These are phyloP conservation scores for Candida neerlandica DNA, from an alignment of 1,139 yeast species.

Conservation along the genomic window DNA sequence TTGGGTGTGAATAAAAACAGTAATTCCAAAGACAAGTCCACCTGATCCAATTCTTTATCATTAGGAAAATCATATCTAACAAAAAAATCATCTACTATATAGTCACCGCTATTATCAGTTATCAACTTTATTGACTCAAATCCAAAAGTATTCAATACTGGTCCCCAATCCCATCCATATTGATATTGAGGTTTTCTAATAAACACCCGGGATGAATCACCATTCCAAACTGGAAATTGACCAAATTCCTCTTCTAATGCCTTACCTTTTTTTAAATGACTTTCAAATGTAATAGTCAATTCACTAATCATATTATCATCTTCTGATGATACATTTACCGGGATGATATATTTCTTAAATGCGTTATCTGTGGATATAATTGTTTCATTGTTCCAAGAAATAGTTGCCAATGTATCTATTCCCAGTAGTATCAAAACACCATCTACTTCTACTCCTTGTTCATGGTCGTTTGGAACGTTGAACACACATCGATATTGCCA, in stretches of 20 bases:
- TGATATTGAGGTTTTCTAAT: slow-evolving; percentile 57
- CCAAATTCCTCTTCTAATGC: slow-evolving; percentile 25
- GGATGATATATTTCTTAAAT: slow-evolving; percentile 31
- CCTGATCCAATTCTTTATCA: slow-evolving; percentile 9
- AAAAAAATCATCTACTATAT: slow-evolving; percentile 22
- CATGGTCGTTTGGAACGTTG: slow-evolving; percentile 11
- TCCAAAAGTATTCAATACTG: slow-evolving; percentile 48
- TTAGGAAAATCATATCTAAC: slow-evolving; percentile 22
- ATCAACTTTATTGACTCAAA: slow-evolving; percentile 41
- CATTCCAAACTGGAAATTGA: slow-evolving; percentile 33
- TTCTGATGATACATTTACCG: slow-evolving; percentile 12
- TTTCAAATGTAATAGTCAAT: slow-evolving; percentile 25
- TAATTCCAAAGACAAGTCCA: slow-evolving; percentile 14
- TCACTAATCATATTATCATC: slow-evolving; percentile 17
- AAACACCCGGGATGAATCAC: slow-evolving; percentile 43
- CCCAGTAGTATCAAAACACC: slow-evolving; percentile 44
- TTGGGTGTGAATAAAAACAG: slow-evolving; percentile 2
- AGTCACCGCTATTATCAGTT: slow-evolving; percentile 18
- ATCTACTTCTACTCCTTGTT: not conserved
- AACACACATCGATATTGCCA: slow-evolving; percentile 40
- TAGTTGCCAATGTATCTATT: slow-evolving; percentile 46
- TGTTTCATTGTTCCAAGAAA: slow-evolving; percentile 33
- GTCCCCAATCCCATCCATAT: slow-evolving; percentile 66
- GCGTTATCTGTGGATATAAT: slow-evolving; percentile 39
- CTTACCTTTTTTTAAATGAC: slow-evolving; percentile 25